Conservation (phyloP, 2,329 filamentous ascomycete genomes). For the Huntiella decipiens region DNA sequence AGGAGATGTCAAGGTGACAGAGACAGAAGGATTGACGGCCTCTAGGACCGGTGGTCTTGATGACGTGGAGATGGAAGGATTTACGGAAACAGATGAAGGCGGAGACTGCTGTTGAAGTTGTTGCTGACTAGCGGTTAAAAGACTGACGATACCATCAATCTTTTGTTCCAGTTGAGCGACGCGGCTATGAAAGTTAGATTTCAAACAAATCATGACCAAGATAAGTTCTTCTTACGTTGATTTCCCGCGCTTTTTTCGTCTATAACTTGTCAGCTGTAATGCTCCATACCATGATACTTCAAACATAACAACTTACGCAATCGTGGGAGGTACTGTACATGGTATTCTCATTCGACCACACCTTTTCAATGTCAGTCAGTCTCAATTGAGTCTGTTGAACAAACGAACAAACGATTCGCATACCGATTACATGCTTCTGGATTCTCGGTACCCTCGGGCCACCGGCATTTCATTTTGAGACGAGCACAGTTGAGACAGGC, state of each 20-base stretch:
- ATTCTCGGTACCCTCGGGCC: slow-evolving; percentile 13
- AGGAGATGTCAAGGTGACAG: background rate
- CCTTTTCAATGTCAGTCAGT: slow-evolving; percentile 13
- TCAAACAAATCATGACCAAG: background rate
- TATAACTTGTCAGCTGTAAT: background rate
- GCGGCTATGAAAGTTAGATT: slow-evolving; percentile 14
- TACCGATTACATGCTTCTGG: slow-evolving; percentile 15
- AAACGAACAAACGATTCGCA: background rate
- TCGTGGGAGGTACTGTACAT: slow-evolving; percentile 19
- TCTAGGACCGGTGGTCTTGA: too few species aligned
- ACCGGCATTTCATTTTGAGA: slow-evolving; percentile 21
- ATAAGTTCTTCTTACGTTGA: slow-evolving; percentile 17
- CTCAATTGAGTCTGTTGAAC: background rate
- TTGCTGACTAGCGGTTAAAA: slow-evolving; percentile 4
- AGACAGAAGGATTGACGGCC: too few species aligned
- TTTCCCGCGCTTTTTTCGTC: slow-evolving; percentile 19
- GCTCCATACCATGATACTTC: background rate
- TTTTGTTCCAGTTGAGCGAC: slow-evolving; percentile 22
- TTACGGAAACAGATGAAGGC: background rate
- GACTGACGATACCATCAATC: slow-evolving; percentile 21
- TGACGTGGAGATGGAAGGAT: background rate
- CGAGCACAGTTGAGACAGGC: slow-evolving; percentile 20
- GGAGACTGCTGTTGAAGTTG: background rate
- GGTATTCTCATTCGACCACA: slow-evolving; percentile 19
- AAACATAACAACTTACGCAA: slow-evolving; percentile 12